Evolutionary conservation across 2,329 filamentous ascomycete species (phyloP).

Genomic region (Penicillium sp.): DNA sequence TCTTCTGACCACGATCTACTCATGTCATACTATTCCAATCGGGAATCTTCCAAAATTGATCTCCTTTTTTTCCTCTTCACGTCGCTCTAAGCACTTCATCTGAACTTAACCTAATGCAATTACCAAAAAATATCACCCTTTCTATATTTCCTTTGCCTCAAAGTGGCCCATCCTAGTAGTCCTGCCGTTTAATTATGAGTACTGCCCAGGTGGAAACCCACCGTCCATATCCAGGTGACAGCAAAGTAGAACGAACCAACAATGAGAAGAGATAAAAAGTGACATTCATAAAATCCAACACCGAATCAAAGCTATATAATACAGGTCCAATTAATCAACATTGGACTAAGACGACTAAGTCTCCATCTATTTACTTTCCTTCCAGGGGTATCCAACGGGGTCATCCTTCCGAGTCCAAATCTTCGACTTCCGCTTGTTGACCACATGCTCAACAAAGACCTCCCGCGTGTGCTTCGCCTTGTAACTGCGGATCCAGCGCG

Average conservation of each 20-base stretch:
- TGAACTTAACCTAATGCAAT: background rate
- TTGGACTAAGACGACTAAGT: background rate
- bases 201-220: too few species aligned
- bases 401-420: conserved; percentile 86
- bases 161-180: too few species aligned
- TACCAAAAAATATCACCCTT: too few species aligned
- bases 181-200: too few species aligned
- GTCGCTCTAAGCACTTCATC: background rate
- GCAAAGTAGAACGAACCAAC: background rate
- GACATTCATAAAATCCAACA: background rate
- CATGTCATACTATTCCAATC: background rate
- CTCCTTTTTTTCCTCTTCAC: background rate
- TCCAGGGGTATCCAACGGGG: conserved; percentile 66
- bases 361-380: conserved; percentile 43
- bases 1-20: background rate
- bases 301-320: background rate
- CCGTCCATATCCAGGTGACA: too few species aligned
- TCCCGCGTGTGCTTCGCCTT: conserved; percentile 74
- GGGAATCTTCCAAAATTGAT: background rate
- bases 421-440: conserved; percentile 86
- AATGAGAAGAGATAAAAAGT: background rate
- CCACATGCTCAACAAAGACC: conserved; percentile 84
- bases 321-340: background rate
- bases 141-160: too few species aligned
- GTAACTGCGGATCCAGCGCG: conserved; percentile 82